These are phyloP conservation scores for Leccinum variicolor DNA, from an alignment of 768 basidiomycete genomes.

Conservation along the genomic window DNA sequence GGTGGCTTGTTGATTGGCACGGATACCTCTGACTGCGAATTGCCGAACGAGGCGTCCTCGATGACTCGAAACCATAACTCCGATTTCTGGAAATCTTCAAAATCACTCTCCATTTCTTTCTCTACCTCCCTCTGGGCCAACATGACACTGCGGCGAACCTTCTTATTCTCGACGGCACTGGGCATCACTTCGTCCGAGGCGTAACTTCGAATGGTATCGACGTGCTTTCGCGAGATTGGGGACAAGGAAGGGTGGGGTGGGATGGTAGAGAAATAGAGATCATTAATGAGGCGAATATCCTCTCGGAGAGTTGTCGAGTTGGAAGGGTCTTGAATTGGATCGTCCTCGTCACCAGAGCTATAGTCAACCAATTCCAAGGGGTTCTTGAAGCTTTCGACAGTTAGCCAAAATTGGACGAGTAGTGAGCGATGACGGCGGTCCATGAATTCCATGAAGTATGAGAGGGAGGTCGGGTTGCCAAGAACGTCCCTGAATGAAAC, in stretches of 20 bases:
- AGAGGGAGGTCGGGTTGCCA: conserved; percentile 83
- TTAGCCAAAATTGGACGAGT: conserved; percentile 95
- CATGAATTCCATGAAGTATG: conserved; percentile 99
- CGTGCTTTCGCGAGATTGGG: conserved; percentile 65
- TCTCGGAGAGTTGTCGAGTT: conserved; percentile 67
- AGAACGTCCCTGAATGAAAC: conserved; percentile 77
- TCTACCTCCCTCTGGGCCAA: conserved; percentile 84
- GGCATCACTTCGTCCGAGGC: conserved; percentile 47
- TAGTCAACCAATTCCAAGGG: conserved; percentile 82
- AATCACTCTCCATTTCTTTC: conserved; percentile 87
- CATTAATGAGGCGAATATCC: conserved; percentile 86
- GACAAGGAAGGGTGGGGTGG: conserved; percentile 57
- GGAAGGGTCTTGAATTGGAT: conserved; percentile 54
- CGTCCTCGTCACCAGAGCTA: conserved; percentile 57
- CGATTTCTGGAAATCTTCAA: conserved; percentile 81
- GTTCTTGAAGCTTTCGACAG: conserved; percentile 96
- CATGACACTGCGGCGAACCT: conserved; percentile 76
- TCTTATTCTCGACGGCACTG: conserved; percentile 40
- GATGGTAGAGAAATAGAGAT: conserved; percentile 74
- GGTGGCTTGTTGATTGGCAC: conserved; percentile 1
- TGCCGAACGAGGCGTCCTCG: conserved; percentile 53
- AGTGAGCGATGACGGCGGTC: conserved; percentile 81
- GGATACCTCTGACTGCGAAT: conserved; percentile 5
- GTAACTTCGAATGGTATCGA: conserved; percentile 67
- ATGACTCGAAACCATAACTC: conserved; percentile 92